Evolutionary conservation across 768 basidiomycete genomes (phyloP).

Genomic region (Termitomyces sp.): DNA sequence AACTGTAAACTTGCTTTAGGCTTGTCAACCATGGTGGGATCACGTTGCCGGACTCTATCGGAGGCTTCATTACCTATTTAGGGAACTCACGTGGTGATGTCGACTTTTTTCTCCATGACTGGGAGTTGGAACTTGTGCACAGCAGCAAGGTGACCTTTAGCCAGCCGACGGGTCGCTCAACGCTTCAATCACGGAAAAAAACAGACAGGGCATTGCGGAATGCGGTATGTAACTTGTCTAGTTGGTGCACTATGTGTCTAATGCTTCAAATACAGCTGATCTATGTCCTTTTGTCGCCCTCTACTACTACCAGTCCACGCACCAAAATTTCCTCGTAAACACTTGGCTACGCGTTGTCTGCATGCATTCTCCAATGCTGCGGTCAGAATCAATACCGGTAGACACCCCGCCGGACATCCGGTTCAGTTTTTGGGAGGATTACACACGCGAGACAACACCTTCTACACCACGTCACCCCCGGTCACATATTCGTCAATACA

Average conservation of each 20-base stretch:
- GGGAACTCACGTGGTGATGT: constrained; percentile 16
- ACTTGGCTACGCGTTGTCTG: constrained; percentile 21
- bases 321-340: constrained; percentile 25
- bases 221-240: constrained; percentile 45
- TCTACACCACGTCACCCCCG: constrained; percentile 10
- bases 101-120: constrained; percentile 13
- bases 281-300: constrained; percentile 76
- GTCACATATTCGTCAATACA: constrained; percentile 4
- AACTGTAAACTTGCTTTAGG: background rate
- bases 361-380: constrained; percentile 21
- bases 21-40: no score
- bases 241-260: constrained; percentile 3
- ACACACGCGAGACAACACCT: constrained; percentile 9
- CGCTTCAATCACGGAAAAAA: constrained; percentile 14
- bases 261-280: constrained; percentile 47
- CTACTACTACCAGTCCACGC: constrained; percentile 48
- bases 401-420: background rate
- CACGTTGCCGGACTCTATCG: background rate
- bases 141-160: constrained; percentile 8
- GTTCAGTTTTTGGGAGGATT: background rate
- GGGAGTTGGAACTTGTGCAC: background rate
- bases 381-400: background rate
- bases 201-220: constrained; percentile 39
- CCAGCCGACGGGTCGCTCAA: constrained; percentile 15
- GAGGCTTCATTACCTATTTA: background rate